Percentiles rank a stretch among this genome's conserved stretches.
phyloP scores from a whole-genome alignment of 2,329 filamentous ascomycete species.

The Phaeosphaeriaceae sp. region DNA sequence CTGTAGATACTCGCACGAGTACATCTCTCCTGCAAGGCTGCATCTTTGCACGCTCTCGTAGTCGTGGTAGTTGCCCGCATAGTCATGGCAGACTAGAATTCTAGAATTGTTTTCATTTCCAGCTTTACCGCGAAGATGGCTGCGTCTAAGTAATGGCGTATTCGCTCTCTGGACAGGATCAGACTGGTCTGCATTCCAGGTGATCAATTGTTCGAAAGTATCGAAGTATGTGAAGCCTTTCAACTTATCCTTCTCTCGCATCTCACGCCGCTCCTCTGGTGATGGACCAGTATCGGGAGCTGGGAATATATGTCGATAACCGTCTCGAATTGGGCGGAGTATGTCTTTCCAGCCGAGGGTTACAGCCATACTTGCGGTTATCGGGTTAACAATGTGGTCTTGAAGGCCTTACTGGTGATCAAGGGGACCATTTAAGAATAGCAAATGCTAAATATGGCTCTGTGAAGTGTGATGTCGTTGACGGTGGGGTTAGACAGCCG shows the following conservation, averaged over 20 bases:
- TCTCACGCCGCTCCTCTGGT: constrained; percentile 40
- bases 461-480: not conserved
- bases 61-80: constrained; percentile 54
- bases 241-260: constrained; percentile 39
- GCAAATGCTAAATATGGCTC: not conserved
- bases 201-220: constrained; percentile 48
- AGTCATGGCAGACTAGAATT: constrained; percentile 50
- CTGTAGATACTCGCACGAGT: constrained; percentile 55
- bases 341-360: constrained; percentile 49
- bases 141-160: constrained; percentile 44
- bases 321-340: constrained; percentile 49
- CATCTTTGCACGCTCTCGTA: constrained; percentile 49
- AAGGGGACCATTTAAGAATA: not conserved
- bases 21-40: constrained; percentile 40
- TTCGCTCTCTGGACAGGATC: constrained; percentile 50
- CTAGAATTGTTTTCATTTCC: constrained; percentile 22
- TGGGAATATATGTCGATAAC: constrained; percentile 48
- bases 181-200: constrained; percentile 40
- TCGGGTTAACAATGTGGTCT: not conserved
- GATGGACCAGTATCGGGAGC: constrained; percentile 44
- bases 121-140: not conserved
- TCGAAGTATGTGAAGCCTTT: constrained; percentile 54
- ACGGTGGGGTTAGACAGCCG: not conserved
- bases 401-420: not conserved
- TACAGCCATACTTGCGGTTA: constrained; percentile 23